These are phyloP conservation scores for Trametes elegans DNA, from an alignment of 768 basidiomycete genomes.

Conservation along the genomic window DNA sequence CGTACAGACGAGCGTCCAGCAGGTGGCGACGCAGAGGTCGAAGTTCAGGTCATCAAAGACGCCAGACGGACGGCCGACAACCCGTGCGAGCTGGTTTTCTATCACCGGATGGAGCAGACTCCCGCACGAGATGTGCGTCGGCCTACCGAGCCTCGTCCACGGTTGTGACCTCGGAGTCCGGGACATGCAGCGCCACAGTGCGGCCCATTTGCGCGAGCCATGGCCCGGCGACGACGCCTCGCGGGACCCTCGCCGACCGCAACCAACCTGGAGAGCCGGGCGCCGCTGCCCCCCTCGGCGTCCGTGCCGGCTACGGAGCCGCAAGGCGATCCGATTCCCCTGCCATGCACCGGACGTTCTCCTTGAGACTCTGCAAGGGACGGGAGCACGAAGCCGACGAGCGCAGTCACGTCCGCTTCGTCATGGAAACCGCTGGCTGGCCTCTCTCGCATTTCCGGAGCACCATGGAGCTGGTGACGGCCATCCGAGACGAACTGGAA, in stretches of 20 bases:
- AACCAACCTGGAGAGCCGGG: background rate
- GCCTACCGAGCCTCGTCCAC: background rate
- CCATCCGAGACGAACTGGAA: constrained; percentile 11
- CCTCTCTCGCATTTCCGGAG: constrained; percentile 2
- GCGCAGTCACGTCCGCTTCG: constrained; percentile 14
- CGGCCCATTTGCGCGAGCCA: background rate
- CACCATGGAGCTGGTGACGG: constrained; percentile 12
- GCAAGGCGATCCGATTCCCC: background rate
- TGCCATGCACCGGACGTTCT: constrained; percentile 6
- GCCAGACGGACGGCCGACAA: constrained; percentile 17
- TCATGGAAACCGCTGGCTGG: constrained; percentile 5
- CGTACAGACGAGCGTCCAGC: background rate
- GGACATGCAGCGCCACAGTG: background rate
- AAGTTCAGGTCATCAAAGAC: constrained; percentile 11
- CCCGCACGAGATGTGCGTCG: background rate
- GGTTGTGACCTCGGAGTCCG: background rate
- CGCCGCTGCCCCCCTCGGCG: background rate
- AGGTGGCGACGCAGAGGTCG: background rate
- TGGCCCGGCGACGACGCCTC: background rate
- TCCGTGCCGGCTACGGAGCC: background rate
- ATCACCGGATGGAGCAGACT: background rate
- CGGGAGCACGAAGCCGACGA: background rate
- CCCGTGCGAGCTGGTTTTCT: constrained; percentile 4
- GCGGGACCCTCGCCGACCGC: background rate
- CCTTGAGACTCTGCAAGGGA: background rate